phyloP scores from a whole-genome alignment of 2,329 filamentous ascomycete genomes.

The Aspergillus unguis region DNA sequence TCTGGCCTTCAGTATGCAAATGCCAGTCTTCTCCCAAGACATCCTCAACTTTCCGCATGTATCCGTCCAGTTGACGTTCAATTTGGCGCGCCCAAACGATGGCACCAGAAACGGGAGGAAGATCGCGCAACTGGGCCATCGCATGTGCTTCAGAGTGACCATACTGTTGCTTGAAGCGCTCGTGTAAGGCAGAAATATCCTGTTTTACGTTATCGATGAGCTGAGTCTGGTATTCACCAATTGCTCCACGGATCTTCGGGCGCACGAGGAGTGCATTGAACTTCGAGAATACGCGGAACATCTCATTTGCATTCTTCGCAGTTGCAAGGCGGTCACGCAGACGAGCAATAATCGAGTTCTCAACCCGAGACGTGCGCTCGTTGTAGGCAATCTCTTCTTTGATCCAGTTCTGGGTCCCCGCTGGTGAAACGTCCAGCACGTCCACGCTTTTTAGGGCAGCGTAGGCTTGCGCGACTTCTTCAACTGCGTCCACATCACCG shows the following conservation, averaged over 20 bases:
- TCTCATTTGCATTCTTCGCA: constrained; percentile 96
- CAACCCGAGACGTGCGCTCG: constrained; percentile 91
- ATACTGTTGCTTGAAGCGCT: constrained; percentile 98
- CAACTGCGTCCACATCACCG: constrained; percentile 93
- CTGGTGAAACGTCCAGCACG: constrained; percentile 82
- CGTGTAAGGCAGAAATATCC: constrained; percentile 87
- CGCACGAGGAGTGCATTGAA: constrained; percentile 98
- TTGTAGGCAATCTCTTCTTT: constrained; percentile 95
- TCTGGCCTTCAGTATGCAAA: constrained; percentile 89
- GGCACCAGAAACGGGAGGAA: constrained; percentile 91
- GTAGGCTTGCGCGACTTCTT: constrained; percentile 94
- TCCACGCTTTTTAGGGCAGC: constrained; percentile 92
- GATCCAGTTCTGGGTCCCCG: constrained; percentile 88
- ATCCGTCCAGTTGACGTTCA: constrained; percentile 88
- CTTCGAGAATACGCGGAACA: constrained; percentile 99
- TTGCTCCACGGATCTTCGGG: constrained; percentile 97
- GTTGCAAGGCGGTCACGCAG: constrained; percentile 89
- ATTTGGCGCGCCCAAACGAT: constrained; percentile 99
- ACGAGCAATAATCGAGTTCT: constrained; percentile 97
- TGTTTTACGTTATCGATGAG: constrained; percentile 97
- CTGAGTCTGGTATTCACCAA: constrained; percentile 96
- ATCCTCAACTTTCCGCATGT: constrained; percentile 99
- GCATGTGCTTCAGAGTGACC: constrained; percentile 96
- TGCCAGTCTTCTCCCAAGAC: constrained; percentile 94
- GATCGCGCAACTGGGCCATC: constrained; percentile 94